Conservation (phyloP, 2,329 filamentous ascomycete species). For the Hawksworthiomyces lignivorus region DNA sequence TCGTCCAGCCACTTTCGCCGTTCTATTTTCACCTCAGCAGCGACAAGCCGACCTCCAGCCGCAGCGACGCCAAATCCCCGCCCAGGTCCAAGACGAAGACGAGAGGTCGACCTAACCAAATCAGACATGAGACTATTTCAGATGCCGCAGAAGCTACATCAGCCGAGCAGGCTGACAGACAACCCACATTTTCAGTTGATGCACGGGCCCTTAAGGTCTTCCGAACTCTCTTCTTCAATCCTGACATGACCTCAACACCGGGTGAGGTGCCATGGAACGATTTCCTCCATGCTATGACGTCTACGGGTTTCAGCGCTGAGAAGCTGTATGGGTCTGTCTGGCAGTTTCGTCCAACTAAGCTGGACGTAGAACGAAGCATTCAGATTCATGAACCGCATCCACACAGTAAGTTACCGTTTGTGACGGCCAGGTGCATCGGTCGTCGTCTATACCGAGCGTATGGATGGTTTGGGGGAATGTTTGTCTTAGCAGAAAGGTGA, state of each 20-base stretch:
- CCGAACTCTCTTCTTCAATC: slow-evolving; percentile 32
- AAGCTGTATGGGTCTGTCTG: slow-evolving; percentile 56
- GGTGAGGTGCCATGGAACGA: slow-evolving; percentile 46
- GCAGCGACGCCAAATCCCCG: no score
- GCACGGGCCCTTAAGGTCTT: slow-evolving; percentile 26
- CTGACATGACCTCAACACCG: slow-evolving; percentile 24
- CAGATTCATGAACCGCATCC: slow-evolving; percentile 57
- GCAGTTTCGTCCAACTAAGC: slow-evolving; percentile 43
- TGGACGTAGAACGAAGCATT: slow-evolving; percentile 40
- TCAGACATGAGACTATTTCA: no score
- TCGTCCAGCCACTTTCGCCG: no score
- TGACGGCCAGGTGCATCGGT: slow-evolving; percentile 36
- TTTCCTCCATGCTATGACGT: slow-evolving; percentile 43
- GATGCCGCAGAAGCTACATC: no score
- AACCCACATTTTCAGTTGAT: slow-evolving; percentile 19
- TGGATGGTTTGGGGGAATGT: slow-evolving; percentile 41
- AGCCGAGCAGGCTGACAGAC: slow-evolving; percentile 1
- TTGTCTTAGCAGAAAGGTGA: slow-evolving; percentile 20
- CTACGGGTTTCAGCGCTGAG: slow-evolving; percentile 40
- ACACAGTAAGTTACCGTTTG: slow-evolving; percentile 39
- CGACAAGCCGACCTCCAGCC: not conserved
- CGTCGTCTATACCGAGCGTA: slow-evolving; percentile 41
- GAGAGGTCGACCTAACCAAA: no score
- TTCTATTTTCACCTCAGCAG: not conserved
- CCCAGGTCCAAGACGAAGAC: not conserved